Evolutionary conservation across 352 stramenopile species (phyloP).

Genomic region (Globisporangium cederbergense): DNA sequence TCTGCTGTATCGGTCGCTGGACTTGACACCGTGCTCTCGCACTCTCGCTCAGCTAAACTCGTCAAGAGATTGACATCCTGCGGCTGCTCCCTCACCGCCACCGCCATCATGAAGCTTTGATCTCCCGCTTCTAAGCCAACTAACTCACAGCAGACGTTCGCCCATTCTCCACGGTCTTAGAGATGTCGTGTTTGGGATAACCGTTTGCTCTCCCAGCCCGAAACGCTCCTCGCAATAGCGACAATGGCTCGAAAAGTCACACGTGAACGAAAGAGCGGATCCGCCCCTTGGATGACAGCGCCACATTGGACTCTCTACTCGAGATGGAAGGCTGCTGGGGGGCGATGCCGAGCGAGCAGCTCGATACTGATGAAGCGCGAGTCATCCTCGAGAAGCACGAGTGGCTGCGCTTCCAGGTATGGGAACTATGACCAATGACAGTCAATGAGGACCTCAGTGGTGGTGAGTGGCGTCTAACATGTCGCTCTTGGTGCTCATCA

Average conservation of each 20-base stretch:
- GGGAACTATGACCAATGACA: neutral
- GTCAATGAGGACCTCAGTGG: neutral
- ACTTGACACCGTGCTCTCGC: neutral
- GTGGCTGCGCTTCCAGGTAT: conserved; percentile 38
- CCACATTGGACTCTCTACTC: neutral
- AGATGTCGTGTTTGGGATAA: neutral
- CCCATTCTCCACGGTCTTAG: neutral
- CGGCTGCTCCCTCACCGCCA: conserved; percentile 11
- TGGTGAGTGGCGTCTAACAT: neutral
- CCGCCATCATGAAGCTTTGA: neutral
- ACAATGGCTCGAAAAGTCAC: conserved; percentile 10
- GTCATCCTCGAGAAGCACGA: conserved; percentile 27
- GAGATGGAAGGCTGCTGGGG: neutral
- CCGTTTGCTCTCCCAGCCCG: neutral
- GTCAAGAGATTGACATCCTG: conserved; percentile 12
- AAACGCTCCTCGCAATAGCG: neutral
- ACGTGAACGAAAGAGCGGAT: neutral
- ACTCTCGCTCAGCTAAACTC: conserved; percentile 1
- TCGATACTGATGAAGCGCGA: neutral
- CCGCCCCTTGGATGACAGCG: neutral
- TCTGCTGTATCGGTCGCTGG: neutral
- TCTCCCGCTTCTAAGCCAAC: neutral
- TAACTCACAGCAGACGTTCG: neutral
- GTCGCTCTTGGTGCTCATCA: neutral
- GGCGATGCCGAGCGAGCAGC: conserved; percentile 1